phyloP scores from a whole-genome alignment of 352 stramenopile species.

The Phytophthora kernoviae region DNA sequence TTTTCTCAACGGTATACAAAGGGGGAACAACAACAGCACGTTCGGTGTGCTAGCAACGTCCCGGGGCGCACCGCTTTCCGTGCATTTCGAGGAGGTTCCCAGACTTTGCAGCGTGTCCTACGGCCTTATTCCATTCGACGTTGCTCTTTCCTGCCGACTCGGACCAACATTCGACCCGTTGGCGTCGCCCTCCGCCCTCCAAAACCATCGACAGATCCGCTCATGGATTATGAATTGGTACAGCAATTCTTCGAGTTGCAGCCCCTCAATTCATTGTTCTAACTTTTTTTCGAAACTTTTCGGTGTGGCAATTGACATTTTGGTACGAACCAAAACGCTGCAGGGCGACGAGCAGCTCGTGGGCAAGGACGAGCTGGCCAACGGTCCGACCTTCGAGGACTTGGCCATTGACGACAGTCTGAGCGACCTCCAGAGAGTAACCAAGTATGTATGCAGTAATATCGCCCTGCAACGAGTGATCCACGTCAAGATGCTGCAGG shows the following conservation, averaged over 20 bases:
- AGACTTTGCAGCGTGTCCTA: no score
- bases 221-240: conserved; percentile 62
- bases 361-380: conserved; percentile 38
- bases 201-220: neutral
- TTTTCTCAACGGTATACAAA: neutral
- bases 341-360: conserved; percentile 37
- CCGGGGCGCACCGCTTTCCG: neutral
- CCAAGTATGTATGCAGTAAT: conserved; percentile 94
- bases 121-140: neutral
- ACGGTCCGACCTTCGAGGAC: conserved; percentile 96
- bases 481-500: conserved; percentile 96
- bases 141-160: neutral
- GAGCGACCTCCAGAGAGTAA: conserved; percentile 93
- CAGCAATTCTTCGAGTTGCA: conserved; percentile 8
- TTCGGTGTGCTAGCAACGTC: neutral
- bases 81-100: neutral
- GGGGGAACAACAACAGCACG: conserved; percentile 5
- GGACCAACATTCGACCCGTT: neutral
- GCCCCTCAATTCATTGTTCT: conserved; percentile 26
- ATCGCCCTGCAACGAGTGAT: conserved; percentile 98
- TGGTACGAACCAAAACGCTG: neutral
- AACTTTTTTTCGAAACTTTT: conserved; percentile 16
- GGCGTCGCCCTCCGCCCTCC: neutral
- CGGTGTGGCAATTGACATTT: neutral
- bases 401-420: conserved; percentile 98